Evolutionary conservation across 441 rosid genomes (phyloP).

Genomic region (Adansonia grandidieri): DNA sequence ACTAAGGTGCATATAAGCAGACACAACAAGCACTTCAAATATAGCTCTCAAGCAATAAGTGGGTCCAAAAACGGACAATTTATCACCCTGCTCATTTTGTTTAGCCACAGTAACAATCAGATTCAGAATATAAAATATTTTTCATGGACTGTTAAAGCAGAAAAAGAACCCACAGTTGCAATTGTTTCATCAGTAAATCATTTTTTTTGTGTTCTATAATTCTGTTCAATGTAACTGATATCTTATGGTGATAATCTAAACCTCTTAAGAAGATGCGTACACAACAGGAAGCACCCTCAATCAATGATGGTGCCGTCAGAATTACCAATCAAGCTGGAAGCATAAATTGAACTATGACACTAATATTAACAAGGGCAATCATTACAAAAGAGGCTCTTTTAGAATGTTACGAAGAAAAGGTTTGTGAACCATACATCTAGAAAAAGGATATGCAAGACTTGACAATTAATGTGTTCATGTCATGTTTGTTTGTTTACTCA

Average conservation of each 20-base stretch:
- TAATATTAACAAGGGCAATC: background rate
- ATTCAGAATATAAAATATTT: background rate
- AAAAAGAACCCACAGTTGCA: background rate
- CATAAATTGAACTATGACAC: background rate
- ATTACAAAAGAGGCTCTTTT: background rate
- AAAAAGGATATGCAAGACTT: background rate
- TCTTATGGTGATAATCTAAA: background rate
- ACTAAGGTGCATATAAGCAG: background rate
- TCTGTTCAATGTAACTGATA: background rate
- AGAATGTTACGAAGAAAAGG: background rate
- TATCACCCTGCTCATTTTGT: constrained; percentile 6
- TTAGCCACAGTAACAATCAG: background rate
- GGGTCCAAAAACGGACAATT: constrained; percentile 12
- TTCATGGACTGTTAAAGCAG: background rate
- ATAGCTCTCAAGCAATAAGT: constrained; percentile 1
- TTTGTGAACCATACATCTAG: background rate
- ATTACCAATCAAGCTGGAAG: constrained; percentile 9
- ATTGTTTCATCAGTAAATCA: constrained; percentile 5
- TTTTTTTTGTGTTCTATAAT: background rate
- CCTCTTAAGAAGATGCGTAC: background rate
- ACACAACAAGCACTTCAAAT: background rate
- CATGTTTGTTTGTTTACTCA: no score
- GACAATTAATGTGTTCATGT: no score
- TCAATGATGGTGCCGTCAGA: background rate
- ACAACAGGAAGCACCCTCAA: background rate